A percentile compares a stretch with the other conserved stretches of the same genome.
Conservation (phyloP, 73 alveolate species). For the Uronychia binucleata region DNA sequence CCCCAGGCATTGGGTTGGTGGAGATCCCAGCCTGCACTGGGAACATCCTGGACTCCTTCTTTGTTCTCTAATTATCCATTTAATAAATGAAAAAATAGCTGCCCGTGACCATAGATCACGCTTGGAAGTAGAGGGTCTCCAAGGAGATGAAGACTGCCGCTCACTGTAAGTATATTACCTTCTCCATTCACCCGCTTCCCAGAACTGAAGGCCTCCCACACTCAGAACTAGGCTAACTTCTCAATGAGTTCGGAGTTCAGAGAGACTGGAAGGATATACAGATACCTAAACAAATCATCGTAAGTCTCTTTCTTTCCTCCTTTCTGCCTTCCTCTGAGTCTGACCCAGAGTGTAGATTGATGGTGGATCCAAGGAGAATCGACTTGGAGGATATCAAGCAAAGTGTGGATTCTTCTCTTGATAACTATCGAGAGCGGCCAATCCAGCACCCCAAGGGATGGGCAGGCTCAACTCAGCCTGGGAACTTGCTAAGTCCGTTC, state of each 20-base stretch:
- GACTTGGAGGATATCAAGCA: background rate
- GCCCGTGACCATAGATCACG: background rate
- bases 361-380: background rate
- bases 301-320: background rate
- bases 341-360: background rate
- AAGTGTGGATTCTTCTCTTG: background rate
- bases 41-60: background rate
- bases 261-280: background rate
- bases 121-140: background rate
- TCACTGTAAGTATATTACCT: background rate
- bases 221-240: background rate
- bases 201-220: background rate
- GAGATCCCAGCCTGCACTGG: background rate
- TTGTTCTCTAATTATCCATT: background rate
- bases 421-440: background rate
- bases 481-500: too few relatives aligned
- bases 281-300: background rate
- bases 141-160: background rate
- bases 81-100: background rate
- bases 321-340: too few relatives aligned
- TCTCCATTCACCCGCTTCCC: too few relatives aligned
- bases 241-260: background rate
- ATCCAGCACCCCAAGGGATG: background rate
- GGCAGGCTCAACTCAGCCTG: background rate
- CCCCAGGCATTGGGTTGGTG: too few relatives aligned